phyloP scores from a whole-genome alignment of 805 yeast species.

The Candida tibetensis region DNA sequence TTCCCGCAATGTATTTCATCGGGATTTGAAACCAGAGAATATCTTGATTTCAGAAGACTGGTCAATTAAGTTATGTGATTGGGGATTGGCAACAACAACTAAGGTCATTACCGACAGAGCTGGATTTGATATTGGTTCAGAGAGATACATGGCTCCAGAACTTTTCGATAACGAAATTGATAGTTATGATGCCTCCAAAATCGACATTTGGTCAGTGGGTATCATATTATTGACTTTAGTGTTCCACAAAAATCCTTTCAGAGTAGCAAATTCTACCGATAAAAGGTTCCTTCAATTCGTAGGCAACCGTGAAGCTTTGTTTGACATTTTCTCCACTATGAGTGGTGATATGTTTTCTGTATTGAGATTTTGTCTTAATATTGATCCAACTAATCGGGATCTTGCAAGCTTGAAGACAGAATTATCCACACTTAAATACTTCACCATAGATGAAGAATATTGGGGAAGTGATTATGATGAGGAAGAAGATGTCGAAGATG shows the following conservation, averaged over 20 bases:
- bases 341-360: constrained; percentile 84
- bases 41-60: constrained; percentile 40
- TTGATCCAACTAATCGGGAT: constrained; percentile 85
- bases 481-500: constrained; percentile 29
- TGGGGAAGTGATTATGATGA: constrained; percentile 51
- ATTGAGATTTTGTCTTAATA: constrained; percentile 68
- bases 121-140: constrained; percentile 80
- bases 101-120: constrained; percentile 51
- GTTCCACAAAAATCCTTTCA: constrained; percentile 87
- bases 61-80: constrained; percentile 56
- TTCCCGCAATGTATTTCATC: constrained; percentile 30
- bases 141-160: constrained; percentile 95
- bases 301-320: constrained; percentile 80
- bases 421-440: constrained; percentile 55
- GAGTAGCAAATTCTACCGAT: constrained; percentile 75
- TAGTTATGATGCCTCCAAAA: constrained; percentile 72
- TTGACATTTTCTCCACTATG: constrained; percentile 89
- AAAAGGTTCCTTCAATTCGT: constrained; percentile 83
- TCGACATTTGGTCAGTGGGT: constrained; percentile 89
- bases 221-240: constrained; percentile 77
- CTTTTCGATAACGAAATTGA: constrained; percentile 60
- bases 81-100: constrained; percentile 56
- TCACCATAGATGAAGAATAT: constrained; percentile 76
- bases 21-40: constrained; percentile 29
- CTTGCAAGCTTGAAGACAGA: constrained; percentile 59